Evolutionary conservation across 805 yeast species (phyloP), one percentile per base, ranked within the genome.

Genomic region (Blastobotrys chiropterorum): DNA sequence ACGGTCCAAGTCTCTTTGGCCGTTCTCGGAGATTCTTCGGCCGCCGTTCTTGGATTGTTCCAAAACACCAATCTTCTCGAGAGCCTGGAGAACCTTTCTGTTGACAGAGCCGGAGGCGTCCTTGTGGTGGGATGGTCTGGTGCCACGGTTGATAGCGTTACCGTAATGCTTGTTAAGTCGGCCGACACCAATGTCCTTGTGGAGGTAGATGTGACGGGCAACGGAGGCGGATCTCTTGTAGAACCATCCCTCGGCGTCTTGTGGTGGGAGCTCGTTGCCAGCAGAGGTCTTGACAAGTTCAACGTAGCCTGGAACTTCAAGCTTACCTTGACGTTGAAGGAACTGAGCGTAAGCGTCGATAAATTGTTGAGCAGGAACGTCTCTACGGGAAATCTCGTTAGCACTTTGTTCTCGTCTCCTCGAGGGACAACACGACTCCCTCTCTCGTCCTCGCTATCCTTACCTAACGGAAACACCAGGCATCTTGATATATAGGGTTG

Each of bases 1-100:
- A 85, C 99, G 97, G 82, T 94, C 99, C 81, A 94, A 86, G 82
- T 94, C 99, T 88, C 99, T 90, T 82, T 92, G 98, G 76, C 99
- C 99, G 80, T 90, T 87, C 75, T 89, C 97, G 62, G 97, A 86
- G 84, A 94, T 89, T 79, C 90, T 89, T 85, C 99, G 94, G 78
- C 99, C 99, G 76, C 97, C 97, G 80, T 88, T 89, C 78, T 90
- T 87, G 73, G 96, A 83, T 75, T 86, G 81, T 81, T 92, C 99
- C 68, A 94, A 80, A 67, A 94, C 89, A 76, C 98, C 98, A 63
- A 94, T 86, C 83, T 92, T 90, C 84, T 90, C 97, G 72, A 94
- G 87, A 70, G 98, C 84, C 81, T 94, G 99, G 72, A 94, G 82
- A 67, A 87, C 97, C 79, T 78, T 90, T 86, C 99, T 90, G 97